Evolutionary conservation across 768 basidiomycete species (phyloP), one percentile per base, ranked within the genome.

Genomic region (Vishniacozyma victoriae): DNA sequence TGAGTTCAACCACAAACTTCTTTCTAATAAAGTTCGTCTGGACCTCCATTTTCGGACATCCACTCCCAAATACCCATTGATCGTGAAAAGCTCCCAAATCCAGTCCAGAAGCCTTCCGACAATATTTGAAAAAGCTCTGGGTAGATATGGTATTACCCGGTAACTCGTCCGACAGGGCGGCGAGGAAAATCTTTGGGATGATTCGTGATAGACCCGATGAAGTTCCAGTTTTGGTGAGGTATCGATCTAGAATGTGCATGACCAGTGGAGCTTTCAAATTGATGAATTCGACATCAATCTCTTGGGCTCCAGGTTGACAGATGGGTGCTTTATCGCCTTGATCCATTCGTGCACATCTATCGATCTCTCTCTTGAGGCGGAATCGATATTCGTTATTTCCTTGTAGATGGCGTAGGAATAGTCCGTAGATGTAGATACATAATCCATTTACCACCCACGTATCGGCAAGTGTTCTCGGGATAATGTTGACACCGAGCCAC

Each of bases 361-460:
- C 83, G 82, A 96, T 93, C 67, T 99, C 95, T 70, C 90, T 90
- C 76, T 92, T 92, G 63, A 99, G 73, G 47, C 88, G 79, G 72
- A 89, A 96, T 4, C 95, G 81, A 64, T 93, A 97, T 69, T 99
- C 95, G 75, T 97, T 99, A 72, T 85, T 95, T 31, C 95, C 95
- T 48, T 96, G 77, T 13, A 91, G 75, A 72, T 85, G 86, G 49
- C 84, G 81, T 60, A 92, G 75, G 75, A 87, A 96, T 35, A 91
- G 78, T 9, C 85, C 85, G 4, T 87, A 85, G 65, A 97, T 85
- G 67, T 96, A 91, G 14, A 91, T 77, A 7, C 88, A 85, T 38
- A 99, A 76, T 1, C 92, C 95, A 62, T 93, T 90, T 48, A 92
- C 83, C n/a, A 99, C 81, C 95, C 95, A 99, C 20, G 83, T 80